phyloP scores from a whole-genome alignment of 768 basidiomycete species.

The Hortiboletus campestris region DNA sequence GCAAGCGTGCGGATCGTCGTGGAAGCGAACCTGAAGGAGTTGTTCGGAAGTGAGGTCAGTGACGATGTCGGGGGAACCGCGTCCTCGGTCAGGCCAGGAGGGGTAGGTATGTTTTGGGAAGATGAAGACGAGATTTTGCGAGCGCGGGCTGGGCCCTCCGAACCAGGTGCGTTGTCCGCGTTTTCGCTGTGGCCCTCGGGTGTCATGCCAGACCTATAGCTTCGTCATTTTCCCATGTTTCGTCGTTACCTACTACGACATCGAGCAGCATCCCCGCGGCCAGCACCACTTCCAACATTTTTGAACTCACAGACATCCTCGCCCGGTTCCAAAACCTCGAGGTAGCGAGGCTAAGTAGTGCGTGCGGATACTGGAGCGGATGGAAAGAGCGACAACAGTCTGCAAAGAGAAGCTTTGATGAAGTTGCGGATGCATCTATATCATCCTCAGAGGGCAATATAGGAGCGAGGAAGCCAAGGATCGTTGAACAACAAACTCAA shows the following conservation, averaged over 20 bases:
- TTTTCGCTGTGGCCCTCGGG: neutral
- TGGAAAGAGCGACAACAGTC: constrained; percentile 15
- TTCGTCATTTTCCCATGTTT: neutral
- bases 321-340: constrained; percentile 34
- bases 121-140: constrained; percentile 23
- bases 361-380: constrained; percentile 40
- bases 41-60: constrained; percentile 17
- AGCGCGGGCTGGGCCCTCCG: neutral
- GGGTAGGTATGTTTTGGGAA: constrained; percentile 27
- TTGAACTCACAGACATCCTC: constrained; percentile 25
- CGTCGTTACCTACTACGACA: neutral
- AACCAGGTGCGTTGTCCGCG: constrained; percentile 1
- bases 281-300: neutral
- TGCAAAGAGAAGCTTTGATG: neutral
- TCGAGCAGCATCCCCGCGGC: neutral
- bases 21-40: constrained; percentile 49
- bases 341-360: constrained; percentile 40
- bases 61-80: neutral
- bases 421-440: neutral
- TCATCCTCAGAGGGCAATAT: neutral
- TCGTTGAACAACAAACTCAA: constrained; percentile 8
- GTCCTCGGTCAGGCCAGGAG: constrained; percentile 1
- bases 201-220: neutral
- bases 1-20: constrained; percentile 49
- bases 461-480: constrained; percentile 8